Evolutionary conservation across 768 basidiomycete species (phyloP).

Genomic region (Suillus subalutaceus): DNA sequence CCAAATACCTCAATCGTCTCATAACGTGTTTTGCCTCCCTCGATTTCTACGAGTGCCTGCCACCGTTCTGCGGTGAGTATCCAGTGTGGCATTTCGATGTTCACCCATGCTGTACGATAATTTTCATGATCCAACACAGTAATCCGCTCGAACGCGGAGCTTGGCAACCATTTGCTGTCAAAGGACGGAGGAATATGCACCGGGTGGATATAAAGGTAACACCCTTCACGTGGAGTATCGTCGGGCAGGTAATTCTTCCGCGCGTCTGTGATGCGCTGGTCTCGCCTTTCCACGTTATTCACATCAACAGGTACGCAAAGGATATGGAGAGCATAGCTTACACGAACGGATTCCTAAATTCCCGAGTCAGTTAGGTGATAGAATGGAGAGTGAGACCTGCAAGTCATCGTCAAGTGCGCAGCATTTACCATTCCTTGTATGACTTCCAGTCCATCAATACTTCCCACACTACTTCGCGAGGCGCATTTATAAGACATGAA

Average conservation of each 20-base stretch:
- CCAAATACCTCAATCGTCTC: constrained; percentile 65
- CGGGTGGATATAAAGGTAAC: constrained; percentile 47
- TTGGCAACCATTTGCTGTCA: constrained; percentile 37
- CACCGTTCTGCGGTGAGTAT: constrained; percentile 60
- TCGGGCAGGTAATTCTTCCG: constrained; percentile 39
- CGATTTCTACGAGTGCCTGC: constrained; percentile 55
- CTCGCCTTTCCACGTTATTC: constrained; percentile 42
- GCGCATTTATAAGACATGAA: constrained; percentile 61
- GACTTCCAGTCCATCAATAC: constrained; percentile 61
- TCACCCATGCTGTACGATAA: constrained; percentile 61
- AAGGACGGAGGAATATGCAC: constrained; percentile 67
- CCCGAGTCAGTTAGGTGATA: constrained; percentile 5
- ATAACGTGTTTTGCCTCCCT: constrained; percentile 59
- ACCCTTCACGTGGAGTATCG: constrained; percentile 54
- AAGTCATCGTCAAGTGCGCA: background rate
- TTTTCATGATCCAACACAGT: constrained; percentile 54
- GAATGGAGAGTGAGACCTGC: constrained; percentile 6
- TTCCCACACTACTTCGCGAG: constrained; percentile 61
- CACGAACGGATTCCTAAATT: constrained; percentile 70
- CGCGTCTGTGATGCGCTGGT: constrained; percentile 48
- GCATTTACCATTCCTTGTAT: constrained; percentile 62
- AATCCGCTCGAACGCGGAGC: constrained; percentile 48
- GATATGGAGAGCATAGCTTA: constrained; percentile 32
- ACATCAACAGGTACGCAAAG: constrained; percentile 9
- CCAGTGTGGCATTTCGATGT: constrained; percentile 44